Conservation (phyloP, 345 rosid genomes). For the Lenwebbia sp. region DNA sequence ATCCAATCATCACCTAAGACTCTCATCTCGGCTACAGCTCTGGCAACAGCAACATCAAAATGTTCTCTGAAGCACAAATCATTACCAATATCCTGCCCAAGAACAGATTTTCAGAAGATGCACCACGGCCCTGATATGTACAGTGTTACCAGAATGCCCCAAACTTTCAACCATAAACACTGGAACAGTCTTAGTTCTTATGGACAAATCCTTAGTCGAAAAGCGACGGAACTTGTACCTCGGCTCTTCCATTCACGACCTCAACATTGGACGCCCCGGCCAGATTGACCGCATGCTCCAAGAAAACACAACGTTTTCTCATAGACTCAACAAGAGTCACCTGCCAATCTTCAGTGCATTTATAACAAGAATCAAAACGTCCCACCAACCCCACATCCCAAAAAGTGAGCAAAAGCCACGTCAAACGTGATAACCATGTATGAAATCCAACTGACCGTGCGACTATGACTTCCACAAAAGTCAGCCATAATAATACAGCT, state of each 20-base stretch:
- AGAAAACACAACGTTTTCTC: slow-evolving; percentile 78
- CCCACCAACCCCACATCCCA: neutral
- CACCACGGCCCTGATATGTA: neutral
- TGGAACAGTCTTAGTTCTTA: neutral
- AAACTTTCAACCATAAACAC: neutral
- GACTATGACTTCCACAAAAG: neutral
- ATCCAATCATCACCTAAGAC: slow-evolving; percentile 42
- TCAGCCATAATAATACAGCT: neutral
- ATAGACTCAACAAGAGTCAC: slow-evolving; percentile 81
- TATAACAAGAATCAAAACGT: neutral
- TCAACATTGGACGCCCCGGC: slow-evolving; percentile 58
- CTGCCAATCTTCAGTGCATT: slow-evolving; percentile 48
- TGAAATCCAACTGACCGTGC: accelerated
- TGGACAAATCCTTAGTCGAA: neutral
- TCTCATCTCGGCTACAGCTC: slow-evolving; percentile 98
- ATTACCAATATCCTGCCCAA: slow-evolving; percentile 70
- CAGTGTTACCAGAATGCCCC: neutral
- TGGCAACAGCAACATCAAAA: slow-evolving; percentile 87
- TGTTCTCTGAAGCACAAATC: slow-evolving; percentile 50
- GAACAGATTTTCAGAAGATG: slow-evolving; percentile 6
- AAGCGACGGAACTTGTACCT: slow-evolving; percentile 27
- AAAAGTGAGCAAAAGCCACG: neutral
- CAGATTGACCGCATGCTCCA: slow-evolving; percentile 63
- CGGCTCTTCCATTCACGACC: slow-evolving; percentile 82
- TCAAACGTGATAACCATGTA: neutral